These are phyloP conservation scores for Neurospora pannonica DNA, from an alignment of 495 filamentous ascomycete species.

Conservation along the genomic window DNA sequence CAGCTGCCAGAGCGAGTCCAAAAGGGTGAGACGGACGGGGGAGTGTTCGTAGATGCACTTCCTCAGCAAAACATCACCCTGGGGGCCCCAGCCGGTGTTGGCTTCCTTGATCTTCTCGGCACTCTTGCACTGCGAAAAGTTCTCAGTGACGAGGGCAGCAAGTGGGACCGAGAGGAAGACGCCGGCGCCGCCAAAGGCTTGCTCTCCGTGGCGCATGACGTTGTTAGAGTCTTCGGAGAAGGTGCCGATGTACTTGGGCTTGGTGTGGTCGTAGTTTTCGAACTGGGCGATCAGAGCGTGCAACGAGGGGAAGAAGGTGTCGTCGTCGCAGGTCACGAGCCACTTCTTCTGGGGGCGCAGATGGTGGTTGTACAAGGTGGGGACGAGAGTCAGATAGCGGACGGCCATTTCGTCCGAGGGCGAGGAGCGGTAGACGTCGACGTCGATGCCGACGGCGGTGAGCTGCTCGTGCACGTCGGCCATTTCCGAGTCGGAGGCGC, in stretches of 20 bases:
- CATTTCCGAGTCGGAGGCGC: constrained; percentile 34
- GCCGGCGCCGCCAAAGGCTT: constrained; percentile 65
- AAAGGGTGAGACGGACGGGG: constrained; percentile 48
- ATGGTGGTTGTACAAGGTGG: constrained; percentile 41
- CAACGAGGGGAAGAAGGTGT: constrained; percentile 65
- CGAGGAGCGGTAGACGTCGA: constrained; percentile 52
- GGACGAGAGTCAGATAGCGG: constrained; percentile 45
- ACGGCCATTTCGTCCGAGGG: constrained; percentile 52
- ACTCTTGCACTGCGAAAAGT: constrained; percentile 45
- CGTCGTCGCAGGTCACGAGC: constrained; percentile 63
- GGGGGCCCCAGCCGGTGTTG: constrained; percentile 44
- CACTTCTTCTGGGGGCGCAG: constrained; percentile 47
- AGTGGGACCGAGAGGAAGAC: constrained; percentile 60
- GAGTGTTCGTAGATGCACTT: constrained; percentile 60
- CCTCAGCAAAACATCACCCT: constrained; percentile 57
- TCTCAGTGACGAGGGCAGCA: constrained; percentile 47
- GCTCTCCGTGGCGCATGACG: constrained; percentile 56
- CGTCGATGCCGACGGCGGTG: constrained; percentile 47
- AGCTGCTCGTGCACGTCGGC: constrained; percentile 28
- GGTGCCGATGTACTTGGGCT: constrained; percentile 57
- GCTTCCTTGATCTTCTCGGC: constrained; percentile 40
- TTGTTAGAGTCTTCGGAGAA: constrained; percentile 62
- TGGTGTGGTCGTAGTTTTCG: constrained; percentile 41
- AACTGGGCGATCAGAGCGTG: constrained; percentile 45
- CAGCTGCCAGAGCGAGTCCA: constrained; percentile 57